Evolutionary conservation across 768 basidiomycete genomes (phyloP).

Genomic region (Hysterangium stoloniferum): DNA sequence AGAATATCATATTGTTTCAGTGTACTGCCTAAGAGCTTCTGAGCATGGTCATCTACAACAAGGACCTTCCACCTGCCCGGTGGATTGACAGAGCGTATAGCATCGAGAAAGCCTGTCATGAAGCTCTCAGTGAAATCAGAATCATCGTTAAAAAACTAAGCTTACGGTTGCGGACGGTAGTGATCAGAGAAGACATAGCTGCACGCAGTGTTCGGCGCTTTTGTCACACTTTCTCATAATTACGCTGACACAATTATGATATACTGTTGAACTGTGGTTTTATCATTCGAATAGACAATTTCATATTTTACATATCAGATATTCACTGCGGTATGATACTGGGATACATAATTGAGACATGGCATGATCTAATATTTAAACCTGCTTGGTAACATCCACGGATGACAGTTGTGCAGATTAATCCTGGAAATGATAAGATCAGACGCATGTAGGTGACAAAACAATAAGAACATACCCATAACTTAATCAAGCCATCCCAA

Average conservation of each 20-base stretch:
- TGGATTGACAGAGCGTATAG: constrained; percentile 80
- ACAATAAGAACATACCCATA: constrained; percentile 66
- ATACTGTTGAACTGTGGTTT: too few relatives aligned
- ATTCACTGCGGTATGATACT: too few relatives aligned
- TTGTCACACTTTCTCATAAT: too few relatives aligned
- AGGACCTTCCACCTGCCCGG: constrained; percentile 93
- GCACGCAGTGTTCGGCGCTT: too few relatives aligned
- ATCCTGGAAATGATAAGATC: too few relatives aligned
- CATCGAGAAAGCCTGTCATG: constrained; percentile 73
- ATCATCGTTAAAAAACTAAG: constrained; percentile 10
- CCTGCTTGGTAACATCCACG: too few relatives aligned
- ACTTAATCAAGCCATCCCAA: constrained; percentile 97
- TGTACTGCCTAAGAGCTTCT: constrained; percentile 74
- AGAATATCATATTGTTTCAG: constrained; percentile 92
- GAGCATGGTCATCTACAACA: constrained; percentile 90
- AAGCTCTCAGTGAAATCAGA: neutral
- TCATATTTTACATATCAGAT: too few relatives aligned
- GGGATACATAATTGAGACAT: too few relatives aligned
- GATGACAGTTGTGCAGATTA: too few relatives aligned
- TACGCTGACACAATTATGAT: too few relatives aligned
- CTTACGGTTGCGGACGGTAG: constrained; percentile 40
- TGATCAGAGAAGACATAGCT: constrained; percentile 40
- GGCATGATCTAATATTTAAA: too few relatives aligned
- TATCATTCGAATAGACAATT: too few relatives aligned
- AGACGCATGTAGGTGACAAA: neutral